phyloP scores from a whole-genome alignment of 73 alveolate species.

The Uronychia setigera region DNA sequence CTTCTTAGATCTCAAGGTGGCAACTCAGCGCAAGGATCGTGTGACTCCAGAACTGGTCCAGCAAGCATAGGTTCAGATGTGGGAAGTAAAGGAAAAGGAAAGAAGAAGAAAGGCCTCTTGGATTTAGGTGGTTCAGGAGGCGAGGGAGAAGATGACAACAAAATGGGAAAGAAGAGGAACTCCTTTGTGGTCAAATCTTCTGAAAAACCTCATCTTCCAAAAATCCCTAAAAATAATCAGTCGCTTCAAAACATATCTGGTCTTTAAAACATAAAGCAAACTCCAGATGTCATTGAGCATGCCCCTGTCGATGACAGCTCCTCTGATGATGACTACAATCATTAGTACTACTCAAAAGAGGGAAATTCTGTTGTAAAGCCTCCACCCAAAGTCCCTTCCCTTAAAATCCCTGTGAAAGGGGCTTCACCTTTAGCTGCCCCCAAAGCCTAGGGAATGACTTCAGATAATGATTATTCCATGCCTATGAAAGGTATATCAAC shows the following conservation, averaged over 20 bases:
- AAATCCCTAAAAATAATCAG: background rate
- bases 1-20: background rate
- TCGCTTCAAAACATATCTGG: background rate
- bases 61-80: background rate
- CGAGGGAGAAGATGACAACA: background rate
- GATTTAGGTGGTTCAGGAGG: too few species aligned
- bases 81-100: background rate
- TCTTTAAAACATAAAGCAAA: background rate
- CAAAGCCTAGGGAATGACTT: background rate
- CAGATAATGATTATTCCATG: background rate
- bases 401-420: slow-evolving; percentile 36
- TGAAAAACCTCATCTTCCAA: background rate
- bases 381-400: slow-evolving; percentile 27
- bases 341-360: background rate
- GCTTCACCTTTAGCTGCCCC: background rate
- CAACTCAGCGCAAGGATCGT: background rate
- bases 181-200: background rate
- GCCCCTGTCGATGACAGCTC: background rate
- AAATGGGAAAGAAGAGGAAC: background rate
- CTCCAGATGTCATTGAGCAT: background rate
- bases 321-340: background rate
- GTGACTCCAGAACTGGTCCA: too few species aligned
- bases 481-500: too few species aligned
- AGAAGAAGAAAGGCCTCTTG: background rate
- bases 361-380: background rate